These are phyloP conservation scores for Geotrichum bryndzae DNA, from an alignment of 1,139 yeast species.

Conservation along the genomic window DNA sequence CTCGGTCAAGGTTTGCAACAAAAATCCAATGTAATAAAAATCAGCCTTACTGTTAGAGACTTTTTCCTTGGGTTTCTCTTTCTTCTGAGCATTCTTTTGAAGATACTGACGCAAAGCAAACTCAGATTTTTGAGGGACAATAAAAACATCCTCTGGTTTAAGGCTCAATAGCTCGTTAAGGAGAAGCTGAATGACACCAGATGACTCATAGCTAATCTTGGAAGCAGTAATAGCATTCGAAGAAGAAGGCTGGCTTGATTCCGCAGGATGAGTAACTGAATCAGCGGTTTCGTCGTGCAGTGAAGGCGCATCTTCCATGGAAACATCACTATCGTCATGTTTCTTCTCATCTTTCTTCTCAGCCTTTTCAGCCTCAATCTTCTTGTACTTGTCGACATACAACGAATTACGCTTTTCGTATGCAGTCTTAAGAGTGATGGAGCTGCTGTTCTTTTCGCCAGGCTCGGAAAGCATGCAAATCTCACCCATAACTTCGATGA, in stretches of 20 bases:
- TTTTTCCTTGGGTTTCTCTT: slow-evolving; percentile 25
- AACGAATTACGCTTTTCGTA: slow-evolving; percentile 8
- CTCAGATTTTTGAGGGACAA: slow-evolving; percentile 24
- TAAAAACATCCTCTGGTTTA: slow-evolving; percentile 30
- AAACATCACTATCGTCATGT: slow-evolving; percentile 16
- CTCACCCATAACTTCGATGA: slow-evolving; percentile 49
- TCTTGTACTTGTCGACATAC: slow-evolving; percentile 14
- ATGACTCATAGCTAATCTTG: slow-evolving; percentile 24
- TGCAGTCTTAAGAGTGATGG: slow-evolving; percentile 31
- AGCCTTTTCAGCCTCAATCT: slow-evolving; percentile 9
- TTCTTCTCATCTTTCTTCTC: slow-evolving; percentile 11
- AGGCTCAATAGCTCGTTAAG: slow-evolving; percentile 57
- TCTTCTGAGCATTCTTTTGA: slow-evolving; percentile 25
- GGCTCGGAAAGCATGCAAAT: slow-evolving; percentile 26
- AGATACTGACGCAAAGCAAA: slow-evolving; percentile 22
- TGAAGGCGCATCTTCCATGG: slow-evolving; percentile 17
- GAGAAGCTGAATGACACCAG: slow-evolving; percentile 59
- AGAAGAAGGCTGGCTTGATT: neutral
- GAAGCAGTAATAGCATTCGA: neutral
- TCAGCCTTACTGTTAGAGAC: slow-evolving; percentile 38
- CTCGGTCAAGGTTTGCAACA: slow-evolving; percentile 65
- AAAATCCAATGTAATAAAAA: slow-evolving; percentile 61
- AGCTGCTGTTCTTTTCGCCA: slow-evolving; percentile 23
- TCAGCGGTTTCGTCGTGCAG: neutral
- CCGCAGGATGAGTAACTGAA: neutral